Percentiles rank a stretch among this genome's conserved stretches.
phyloP scores from a whole-genome alignment of 2,329 filamentous ascomycete species.

The Clonostachys sp. region DNA sequence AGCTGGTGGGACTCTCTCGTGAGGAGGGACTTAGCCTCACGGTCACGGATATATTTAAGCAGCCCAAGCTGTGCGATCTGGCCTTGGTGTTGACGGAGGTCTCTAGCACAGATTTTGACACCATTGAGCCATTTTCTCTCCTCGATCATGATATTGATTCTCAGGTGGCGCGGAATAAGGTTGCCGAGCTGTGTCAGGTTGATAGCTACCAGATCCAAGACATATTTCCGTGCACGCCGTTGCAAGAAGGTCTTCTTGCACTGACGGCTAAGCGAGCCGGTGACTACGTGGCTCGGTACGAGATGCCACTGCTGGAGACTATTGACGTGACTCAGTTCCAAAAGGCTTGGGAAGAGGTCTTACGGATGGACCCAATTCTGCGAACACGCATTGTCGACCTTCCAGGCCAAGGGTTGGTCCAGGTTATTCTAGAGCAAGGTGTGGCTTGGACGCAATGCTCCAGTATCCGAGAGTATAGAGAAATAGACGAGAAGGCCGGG shows the following conservation, averaged over 20 bases:
- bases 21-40: not conserved
- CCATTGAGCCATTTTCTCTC: not conserved
- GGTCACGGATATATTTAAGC: conserved; percentile 1
- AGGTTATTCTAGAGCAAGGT: conserved; percentile 29
- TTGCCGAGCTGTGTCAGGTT: not conserved
- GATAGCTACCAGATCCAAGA: conserved; percentile 17
- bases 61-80: not conserved
- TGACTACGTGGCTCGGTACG: not conserved
- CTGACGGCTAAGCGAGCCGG: not conserved
- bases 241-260: conserved; percentile 3
- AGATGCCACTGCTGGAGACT: not conserved
- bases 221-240: conserved; percentile 1
- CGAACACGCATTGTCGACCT: conserved; percentile 18
- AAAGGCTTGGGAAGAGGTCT: not conserved
- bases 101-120: not conserved
- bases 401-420: conserved; percentile 12
- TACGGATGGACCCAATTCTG: not conserved
- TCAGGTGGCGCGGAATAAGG: not conserved
- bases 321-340: not conserved
- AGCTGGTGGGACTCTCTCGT: conserved; percentile 14
- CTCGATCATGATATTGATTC: not conserved
- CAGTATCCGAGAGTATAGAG: not conserved
- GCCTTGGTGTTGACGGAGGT: too few relatives aligned
- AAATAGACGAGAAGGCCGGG: not conserved
- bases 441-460: conserved; percentile 12